Evolutionary conservation across 2,329 filamentous ascomycete genomes (phyloP), one percentile per base, ranked within the genome.

Genomic region (Ophiostoma ulmi): DNA sequence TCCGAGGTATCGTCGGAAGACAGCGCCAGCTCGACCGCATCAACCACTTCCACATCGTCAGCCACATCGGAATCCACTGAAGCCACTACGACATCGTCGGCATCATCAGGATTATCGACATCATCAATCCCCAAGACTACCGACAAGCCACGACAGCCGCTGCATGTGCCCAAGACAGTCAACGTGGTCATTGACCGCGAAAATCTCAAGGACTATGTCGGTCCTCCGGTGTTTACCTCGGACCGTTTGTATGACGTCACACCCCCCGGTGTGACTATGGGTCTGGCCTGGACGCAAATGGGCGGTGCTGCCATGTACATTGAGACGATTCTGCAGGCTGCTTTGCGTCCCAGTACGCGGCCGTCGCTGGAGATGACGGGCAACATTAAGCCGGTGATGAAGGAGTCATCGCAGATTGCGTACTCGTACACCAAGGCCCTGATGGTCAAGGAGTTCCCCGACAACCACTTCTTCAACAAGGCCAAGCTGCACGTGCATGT

Each of bases 381-480:
- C 72, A 98, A 98, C 78, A 85, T 99, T 67, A 95, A 97, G 83
- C 88, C 88, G 20, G 95, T 99, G 55, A 99, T 99, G 96, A 98
- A 97, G 81, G 95, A 99, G 81, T 97, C 94, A 1, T 95, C 93
- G 0, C 85, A 88, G 2, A 97, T 99, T 74, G 96, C 95, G 66
- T 98, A 99, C 83, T 97, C 93, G 0, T 99, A 97, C 77, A 90
- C 93, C 76, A 98, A 98, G 82, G 90, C 93, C 0, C 84, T 94
- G 72, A 89, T 98, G 85, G 93, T 91, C 8, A 90, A 88, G 77
- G 83, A 91, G 58, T 99, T 94, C 82, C 90, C 93, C 0, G 89
- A 93, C 72, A 99, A 99, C 80, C 88, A 89, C 78, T 99, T 98
- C 84, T 97, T 99, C 77, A 93, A 98, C 78, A 94, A 95, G 82